These are phyloP conservation scores for Tylopilus sp. DNA, from an alignment of 768 basidiomycete species.

Conservation along the genomic window DNA sequence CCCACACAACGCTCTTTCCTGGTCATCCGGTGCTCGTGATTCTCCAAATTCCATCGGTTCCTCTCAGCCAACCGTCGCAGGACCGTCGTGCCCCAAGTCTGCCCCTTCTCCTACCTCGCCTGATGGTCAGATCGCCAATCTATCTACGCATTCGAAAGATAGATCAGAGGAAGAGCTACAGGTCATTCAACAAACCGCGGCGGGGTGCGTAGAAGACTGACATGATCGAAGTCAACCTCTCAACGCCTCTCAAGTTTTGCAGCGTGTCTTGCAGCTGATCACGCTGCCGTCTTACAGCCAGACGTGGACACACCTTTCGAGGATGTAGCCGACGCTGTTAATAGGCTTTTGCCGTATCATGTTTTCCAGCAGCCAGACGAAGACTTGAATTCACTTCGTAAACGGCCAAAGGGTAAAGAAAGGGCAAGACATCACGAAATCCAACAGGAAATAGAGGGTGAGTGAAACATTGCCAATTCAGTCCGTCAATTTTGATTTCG, in stretches of 20 bases:
- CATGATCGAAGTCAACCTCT: constrained; percentile 10
- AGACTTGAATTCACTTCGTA: constrained; percentile 44
- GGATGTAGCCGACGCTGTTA: constrained; percentile 59
- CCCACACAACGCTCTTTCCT: not conserved
- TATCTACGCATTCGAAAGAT: constrained; percentile 30
- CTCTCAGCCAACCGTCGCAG: constrained; percentile 14
- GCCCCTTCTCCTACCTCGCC: constrained; percentile 4
- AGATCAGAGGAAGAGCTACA: constrained; percentile 51
- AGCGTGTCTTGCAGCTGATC: constrained; percentile 58
- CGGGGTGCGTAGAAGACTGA: constrained; percentile 40
- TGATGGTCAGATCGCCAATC: constrained; percentile 26
- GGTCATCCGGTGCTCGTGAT: not conserved
- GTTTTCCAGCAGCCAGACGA: constrained; percentile 72
- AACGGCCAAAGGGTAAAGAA: constrained; percentile 56
- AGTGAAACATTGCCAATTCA: not conserved
- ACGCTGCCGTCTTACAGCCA: constrained; percentile 55
- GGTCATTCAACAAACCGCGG: constrained; percentile 43
- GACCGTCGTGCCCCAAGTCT: constrained; percentile 25
- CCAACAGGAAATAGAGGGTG: constrained; percentile 52
- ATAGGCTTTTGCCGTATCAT: constrained; percentile 77
- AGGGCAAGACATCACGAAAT: constrained; percentile 49
- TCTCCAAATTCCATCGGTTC: constrained; percentile 6
- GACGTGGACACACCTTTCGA: constrained; percentile 69
- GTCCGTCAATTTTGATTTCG: constrained; percentile 1
- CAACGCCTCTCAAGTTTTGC: constrained; percentile 44